Base-by-base conservation (phyloP, 495 filamentous ascomycete species). In the Symbiotaphrina buchneri region DNA sequence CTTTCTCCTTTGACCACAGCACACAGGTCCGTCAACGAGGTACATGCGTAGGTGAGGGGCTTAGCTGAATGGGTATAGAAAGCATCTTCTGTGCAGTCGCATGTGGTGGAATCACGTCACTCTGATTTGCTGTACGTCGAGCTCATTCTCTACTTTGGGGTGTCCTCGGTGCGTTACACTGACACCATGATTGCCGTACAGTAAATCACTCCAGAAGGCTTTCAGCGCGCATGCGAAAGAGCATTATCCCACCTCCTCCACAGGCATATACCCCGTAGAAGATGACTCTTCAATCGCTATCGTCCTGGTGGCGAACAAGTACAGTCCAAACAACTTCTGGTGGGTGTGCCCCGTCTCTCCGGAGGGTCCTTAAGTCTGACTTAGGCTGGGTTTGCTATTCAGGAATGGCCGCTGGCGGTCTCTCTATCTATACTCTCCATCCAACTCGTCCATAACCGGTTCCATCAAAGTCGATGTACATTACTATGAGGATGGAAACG, bases 401-500 rank as follows among this genome's bases (percentile, higher is more conserved):
- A 84, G 77, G 79, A 95, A 93, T 56, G 90, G 90, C 28, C 79
- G 90, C 35, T 94, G 84, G 74, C 81, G 90, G 36, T 79, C 80
- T 24, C 63, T 71, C 30, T 95, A 94, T 56, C 65, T 74, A 48
- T 74, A 76, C 53, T 57, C 61, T 37, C 74, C 74, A 44, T 58
- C 52, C 40, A 68, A 54, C 32, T 65, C 47, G 46, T 62, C 50
- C 27, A 55, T 84, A 8, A 58, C 62, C 7, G 78, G 78, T 32
- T 58, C 53, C 32, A 64, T 84, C 46, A 75, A 76, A 40, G 74
- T 83, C 20, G 78, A 87, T 46, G 85, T 99, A 27, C 90, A 99
- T 61, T 99, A 99, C 65, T 99, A 95, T 61, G 90, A 99, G 54
- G 90, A 99, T 52, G 90, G 90, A 24, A 99, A 99, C 44, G 90